Conservation (phyloP, 768 basidiomycete species). For the Galerina sulciceps region DNA sequence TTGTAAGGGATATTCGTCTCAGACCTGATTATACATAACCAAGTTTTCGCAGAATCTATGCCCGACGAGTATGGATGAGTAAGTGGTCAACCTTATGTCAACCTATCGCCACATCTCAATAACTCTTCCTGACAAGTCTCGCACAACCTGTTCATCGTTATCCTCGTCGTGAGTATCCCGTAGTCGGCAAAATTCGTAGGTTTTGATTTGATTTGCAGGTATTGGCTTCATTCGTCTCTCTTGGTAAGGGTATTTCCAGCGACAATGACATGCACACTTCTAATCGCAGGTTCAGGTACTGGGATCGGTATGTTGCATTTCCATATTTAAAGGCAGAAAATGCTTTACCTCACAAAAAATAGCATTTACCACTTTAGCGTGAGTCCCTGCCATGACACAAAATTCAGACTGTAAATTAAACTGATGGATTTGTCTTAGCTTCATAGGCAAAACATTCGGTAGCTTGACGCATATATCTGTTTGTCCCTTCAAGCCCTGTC, state of each 20-base stretch:
- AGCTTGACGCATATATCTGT: conserved; percentile 33
- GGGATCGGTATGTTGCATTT: conserved; percentile 6
- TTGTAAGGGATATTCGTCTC: conserved; percentile 20
- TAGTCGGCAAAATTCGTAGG: neutral
- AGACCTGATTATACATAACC: neutral
- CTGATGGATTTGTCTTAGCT: conserved; percentile 16
- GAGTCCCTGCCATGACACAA: conserved; percentile 7
- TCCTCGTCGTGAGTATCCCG: neutral
- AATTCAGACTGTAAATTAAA: neutral
- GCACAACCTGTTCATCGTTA: neutral
- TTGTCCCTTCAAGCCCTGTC: neutral
- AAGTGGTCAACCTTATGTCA: neutral
- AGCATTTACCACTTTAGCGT: conserved; percentile 36
- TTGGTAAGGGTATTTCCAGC: neutral
- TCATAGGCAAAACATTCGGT: conserved; percentile 25
- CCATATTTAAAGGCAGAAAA: neutral
- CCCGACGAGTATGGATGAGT: conserved; percentile 16
- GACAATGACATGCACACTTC: neutral
- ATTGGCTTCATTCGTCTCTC: neutral
- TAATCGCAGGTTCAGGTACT: neutral
- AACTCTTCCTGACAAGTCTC: neutral
- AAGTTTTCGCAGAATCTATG: conserved; percentile 17
- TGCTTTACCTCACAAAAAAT: neutral
- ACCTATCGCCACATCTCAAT: neutral
- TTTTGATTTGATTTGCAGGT: neutral